phyloP scores from a whole-genome alignment of 495 filamentous ascomycete species.

The Penicillium waksmanii region DNA sequence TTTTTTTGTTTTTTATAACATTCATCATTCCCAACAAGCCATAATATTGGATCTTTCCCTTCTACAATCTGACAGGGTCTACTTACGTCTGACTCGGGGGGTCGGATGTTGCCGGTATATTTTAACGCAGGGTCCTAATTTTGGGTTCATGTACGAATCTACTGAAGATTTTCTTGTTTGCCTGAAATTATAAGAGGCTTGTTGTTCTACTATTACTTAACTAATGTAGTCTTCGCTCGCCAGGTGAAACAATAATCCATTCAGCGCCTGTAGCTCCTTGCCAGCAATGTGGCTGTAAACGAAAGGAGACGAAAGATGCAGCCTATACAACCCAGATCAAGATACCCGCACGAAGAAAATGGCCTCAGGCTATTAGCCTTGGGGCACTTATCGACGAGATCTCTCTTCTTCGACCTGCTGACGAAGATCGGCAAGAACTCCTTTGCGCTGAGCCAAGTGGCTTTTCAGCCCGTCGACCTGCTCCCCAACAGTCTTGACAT shows the following conservation, averaged over 20 bases:
- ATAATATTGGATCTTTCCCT: too few species aligned
- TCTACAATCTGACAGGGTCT: too few species aligned
- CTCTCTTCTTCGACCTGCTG: slow-evolving; percentile 53
- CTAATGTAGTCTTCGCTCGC: background rate
- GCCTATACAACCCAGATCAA: slow-evolving; percentile 11
- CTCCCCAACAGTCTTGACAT: slow-evolving; percentile 54
- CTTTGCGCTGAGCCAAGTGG: slow-evolving; percentile 50
- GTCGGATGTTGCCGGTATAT: too few species aligned
- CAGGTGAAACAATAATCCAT: slow-evolving; percentile 25
- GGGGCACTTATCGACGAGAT: slow-evolving; percentile 35
- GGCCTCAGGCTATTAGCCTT: background rate
- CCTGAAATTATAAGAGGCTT: slow-evolving; percentile 20
- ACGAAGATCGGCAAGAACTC: slow-evolving; percentile 46
- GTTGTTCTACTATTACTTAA: slow-evolving; percentile 6
- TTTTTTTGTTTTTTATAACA: too few species aligned
- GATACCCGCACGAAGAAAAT: slow-evolving; percentile 12
- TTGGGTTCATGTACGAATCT: background rate
- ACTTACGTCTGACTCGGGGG: too few species aligned
- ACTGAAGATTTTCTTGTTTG: background rate
- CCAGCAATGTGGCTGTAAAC: slow-evolving; percentile 42
- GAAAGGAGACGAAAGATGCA: slow-evolving; percentile 23
- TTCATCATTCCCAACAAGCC: too few species aligned
- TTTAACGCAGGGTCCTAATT: too few species aligned
- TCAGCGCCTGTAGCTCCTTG: slow-evolving; percentile 43
- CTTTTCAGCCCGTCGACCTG: slow-evolving; percentile 57